Evolutionary conservation across 2,329 filamentous ascomycete species (phyloP).

Genomic region (Trichophyton rubrum): DNA sequence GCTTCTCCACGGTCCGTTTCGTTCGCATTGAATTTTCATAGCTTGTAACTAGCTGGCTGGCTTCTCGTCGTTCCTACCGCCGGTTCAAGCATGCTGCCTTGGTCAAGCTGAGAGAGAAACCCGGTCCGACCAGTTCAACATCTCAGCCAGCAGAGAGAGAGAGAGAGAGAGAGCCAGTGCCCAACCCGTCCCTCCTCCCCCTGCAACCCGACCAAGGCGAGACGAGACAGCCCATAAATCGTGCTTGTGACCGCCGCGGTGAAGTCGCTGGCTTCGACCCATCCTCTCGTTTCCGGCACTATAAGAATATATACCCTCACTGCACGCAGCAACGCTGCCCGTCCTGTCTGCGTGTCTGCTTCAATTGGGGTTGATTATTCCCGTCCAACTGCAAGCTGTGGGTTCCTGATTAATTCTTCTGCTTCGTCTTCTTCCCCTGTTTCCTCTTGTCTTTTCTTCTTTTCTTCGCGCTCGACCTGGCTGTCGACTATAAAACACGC

Average conservation of each 20-base stretch:
- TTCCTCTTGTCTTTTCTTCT: neutral
- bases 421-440: neutral
- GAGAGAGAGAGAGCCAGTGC: neutral
- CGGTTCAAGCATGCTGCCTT: conserved; percentile 12
- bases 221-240: too few relatives aligned
- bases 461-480: conserved; percentile 7
- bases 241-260: neutral
- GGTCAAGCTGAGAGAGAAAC: conserved; percentile 6
- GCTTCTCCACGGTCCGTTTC: conserved; percentile 3
- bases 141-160: neutral
- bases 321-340: neutral
- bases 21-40: neutral
- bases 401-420: neutral
- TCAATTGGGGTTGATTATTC: neutral
- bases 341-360: neutral
- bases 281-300: conserved; percentile 1
- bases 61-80: conserved; percentile 2
- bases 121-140: neutral
- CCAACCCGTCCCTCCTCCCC: conserved; percentile 1
- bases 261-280: conserved; percentile 11
- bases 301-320: neutral
- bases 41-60: neutral
- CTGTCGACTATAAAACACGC: conserved; percentile 4
- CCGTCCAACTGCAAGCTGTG: neutral
- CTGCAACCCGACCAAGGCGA: neutral